Conservation (phyloP, 163 green algal species). For the Chlamydomonas reinhardtii region DNA sequence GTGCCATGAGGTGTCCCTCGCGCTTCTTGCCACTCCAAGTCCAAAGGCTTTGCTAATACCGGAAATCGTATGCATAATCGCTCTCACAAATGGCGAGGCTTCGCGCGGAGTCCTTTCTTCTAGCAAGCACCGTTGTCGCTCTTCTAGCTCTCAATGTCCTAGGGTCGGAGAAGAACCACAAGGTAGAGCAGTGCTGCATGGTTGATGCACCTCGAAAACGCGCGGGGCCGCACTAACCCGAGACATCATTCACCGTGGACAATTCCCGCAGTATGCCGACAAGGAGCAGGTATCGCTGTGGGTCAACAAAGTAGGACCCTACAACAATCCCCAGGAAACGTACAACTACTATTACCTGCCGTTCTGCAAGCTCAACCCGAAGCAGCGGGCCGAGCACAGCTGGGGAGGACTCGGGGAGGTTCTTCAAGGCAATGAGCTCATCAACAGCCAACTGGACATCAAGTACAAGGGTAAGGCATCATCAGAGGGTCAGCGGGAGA, state of each 20-base stretch:
- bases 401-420: conserved; percentile 97
- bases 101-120: no score
- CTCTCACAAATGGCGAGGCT: no score
- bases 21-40: no score
- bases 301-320: conserved; percentile 95
- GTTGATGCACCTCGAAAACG: background rate
- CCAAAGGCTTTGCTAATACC: no score
- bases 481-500: background rate
- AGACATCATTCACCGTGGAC: background rate
- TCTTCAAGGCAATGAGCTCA: conserved; percentile 97
- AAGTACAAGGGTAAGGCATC: conserved; percentile 82
- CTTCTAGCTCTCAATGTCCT: background rate
- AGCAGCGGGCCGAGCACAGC: conserved; percentile 81
- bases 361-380: conserved; percentile 84
- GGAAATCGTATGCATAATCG: no score
- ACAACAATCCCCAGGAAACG: conserved; percentile 91
- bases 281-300: conserved; percentile 52
- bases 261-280: conserved; percentile 48
- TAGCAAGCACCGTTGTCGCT: background rate
- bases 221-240: background rate
- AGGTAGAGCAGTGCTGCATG: background rate
- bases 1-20: no score
- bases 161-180: conserved; percentile 36
- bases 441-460: conserved; percentile 93
- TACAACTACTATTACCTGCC: conserved; percentile 98